A percentile compares a stretch with the other conserved stretches of the same genome.
phyloP scores from a whole-genome alignment of 768 basidiomycete species.

The Megacollybia marginata region DNA sequence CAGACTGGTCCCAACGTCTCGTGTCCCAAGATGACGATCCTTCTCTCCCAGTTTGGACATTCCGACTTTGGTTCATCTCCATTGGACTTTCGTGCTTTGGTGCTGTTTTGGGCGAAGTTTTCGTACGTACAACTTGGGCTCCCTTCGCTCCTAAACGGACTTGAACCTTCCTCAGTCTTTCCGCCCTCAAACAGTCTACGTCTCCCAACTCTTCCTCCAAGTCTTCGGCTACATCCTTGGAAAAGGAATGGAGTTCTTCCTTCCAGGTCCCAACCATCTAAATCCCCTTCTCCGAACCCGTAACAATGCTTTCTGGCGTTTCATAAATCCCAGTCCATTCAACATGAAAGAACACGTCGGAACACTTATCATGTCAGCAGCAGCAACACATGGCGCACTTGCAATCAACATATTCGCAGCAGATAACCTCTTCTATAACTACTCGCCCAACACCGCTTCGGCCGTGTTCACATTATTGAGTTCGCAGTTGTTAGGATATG shows the following conservation, averaged over 20 bases:
- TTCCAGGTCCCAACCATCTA: slow-evolving; percentile 5
- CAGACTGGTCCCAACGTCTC: slow-evolving; percentile 28
- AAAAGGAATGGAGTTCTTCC: slow-evolving; percentile 5
- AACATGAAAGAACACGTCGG: slow-evolving; percentile 41
- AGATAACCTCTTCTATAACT: slow-evolving; percentile 35
- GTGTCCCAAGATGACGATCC: slow-evolving; percentile 34
- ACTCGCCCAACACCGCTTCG: slow-evolving; percentile 28
- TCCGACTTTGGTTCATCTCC: slow-evolving; percentile 37
- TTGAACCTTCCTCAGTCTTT: not conserved
- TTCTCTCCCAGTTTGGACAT: slow-evolving; percentile 29
- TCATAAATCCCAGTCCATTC: slow-evolving; percentile 39
- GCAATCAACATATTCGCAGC: slow-evolving; percentile 37
- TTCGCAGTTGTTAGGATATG: slow-evolving; percentile 22
- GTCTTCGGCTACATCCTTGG: slow-evolving; percentile 8
- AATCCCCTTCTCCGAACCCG: slow-evolving; percentile 2
- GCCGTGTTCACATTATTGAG: slow-evolving; percentile 21
- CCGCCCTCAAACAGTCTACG: slow-evolving; percentile 6
- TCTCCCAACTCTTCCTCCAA: slow-evolving; percentile 11
- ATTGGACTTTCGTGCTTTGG: slow-evolving; percentile 39
- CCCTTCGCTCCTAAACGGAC: not conserved
- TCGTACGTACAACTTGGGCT: slow-evolving; percentile 6
- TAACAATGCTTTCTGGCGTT: slow-evolving; percentile 20
- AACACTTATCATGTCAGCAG: slow-evolving; percentile 38
- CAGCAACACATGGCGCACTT: slow-evolving; percentile 32
- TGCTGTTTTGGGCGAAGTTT: slow-evolving; percentile 30